Conservation (phyloP, 768 basidiomycete genomes). For the Phaffia tasmanica region DNA sequence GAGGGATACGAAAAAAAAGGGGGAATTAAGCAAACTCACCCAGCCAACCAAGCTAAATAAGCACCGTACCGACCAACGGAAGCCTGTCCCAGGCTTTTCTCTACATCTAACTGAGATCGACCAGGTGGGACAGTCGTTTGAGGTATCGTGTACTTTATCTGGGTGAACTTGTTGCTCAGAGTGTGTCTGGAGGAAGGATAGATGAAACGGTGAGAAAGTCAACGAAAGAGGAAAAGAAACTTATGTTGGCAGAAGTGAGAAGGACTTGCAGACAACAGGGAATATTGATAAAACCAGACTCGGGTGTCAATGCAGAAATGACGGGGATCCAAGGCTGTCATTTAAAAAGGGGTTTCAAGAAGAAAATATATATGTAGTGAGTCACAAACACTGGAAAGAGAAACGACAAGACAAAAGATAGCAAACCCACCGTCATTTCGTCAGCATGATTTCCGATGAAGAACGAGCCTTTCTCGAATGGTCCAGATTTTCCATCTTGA, state of each 20-base stretch:
- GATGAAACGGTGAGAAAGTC: background rate
- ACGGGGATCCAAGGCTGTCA: slow-evolving; percentile 71
- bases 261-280: slow-evolving; percentile 59
- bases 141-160: slow-evolving; percentile 34
- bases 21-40: slow-evolving; percentile 25
- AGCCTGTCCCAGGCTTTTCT: slow-evolving; percentile 49
- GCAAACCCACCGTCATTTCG: slow-evolving; percentile 58
- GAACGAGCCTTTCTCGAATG: slow-evolving; percentile 49
- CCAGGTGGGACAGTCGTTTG: slow-evolving; percentile 35
- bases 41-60: slow-evolving; percentile 80
- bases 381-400: too few species aligned
- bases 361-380: background rate
- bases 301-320: slow-evolving; percentile 50
- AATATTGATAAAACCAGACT: slow-evolving; percentile 43
- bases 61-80: slow-evolving; percentile 59
- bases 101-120: slow-evolving; percentile 38
- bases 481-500: slow-evolving; percentile 33
- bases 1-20: too few species aligned
- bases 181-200: slow-evolving; percentile 28
- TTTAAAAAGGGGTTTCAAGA: background rate
- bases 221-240: background rate
- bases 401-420: too few species aligned
- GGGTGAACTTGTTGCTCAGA: slow-evolving; percentile 29
- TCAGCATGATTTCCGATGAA: slow-evolving; percentile 93
- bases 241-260: slow-evolving; percentile 33